Conservation (phyloP, 805 yeast genomes). For the Nakazawaea ernobii region DNA sequence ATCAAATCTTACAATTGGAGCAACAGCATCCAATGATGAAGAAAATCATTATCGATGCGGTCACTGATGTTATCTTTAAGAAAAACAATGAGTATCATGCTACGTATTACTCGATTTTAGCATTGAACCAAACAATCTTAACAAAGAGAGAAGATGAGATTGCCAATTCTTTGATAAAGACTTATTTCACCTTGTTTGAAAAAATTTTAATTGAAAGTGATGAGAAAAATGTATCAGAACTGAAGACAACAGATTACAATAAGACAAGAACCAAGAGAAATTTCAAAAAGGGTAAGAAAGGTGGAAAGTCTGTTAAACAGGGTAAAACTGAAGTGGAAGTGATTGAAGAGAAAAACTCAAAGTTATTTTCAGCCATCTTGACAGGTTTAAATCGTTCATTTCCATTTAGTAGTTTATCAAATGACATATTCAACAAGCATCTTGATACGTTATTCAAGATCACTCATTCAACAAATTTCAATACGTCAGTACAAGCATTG, state of each 20-base stretch:
- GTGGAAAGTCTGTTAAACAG: conserved; percentile 71
- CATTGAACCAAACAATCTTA: conserved; percentile 89
- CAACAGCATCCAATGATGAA: conserved; percentile 97
- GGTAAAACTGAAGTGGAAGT: conserved; percentile 60
- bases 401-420: conserved; percentile 79
- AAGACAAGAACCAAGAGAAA: conserved; percentile 65
- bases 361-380: conserved; percentile 80
- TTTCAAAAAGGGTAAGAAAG: conserved; percentile 79
- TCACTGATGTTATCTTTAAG: conserved; percentile 74
- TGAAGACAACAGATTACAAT: conserved; percentile 43
- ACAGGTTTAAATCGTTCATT: conserved; percentile 96
- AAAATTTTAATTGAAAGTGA: conserved; percentile 64
- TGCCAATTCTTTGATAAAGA: conserved; percentile 77
- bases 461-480: conserved; percentile 91
- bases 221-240: conserved; percentile 27
- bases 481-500: conserved; percentile 89
- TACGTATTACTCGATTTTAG: conserved; percentile 79
- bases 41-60: conserved; percentile 67
- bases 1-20: conserved; percentile 69
- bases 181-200: conserved; percentile 84
- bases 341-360: conserved; percentile 73
- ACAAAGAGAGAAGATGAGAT: conserved; percentile 70
- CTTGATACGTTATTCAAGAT: conserved; percentile 80
- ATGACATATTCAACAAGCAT: conserved; percentile 67
- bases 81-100: conserved; percentile 79